Base-by-base conservation (phyloP, 2,329 filamentous ascomycete genomes). In the Fusarium goolgardi region DNA sequence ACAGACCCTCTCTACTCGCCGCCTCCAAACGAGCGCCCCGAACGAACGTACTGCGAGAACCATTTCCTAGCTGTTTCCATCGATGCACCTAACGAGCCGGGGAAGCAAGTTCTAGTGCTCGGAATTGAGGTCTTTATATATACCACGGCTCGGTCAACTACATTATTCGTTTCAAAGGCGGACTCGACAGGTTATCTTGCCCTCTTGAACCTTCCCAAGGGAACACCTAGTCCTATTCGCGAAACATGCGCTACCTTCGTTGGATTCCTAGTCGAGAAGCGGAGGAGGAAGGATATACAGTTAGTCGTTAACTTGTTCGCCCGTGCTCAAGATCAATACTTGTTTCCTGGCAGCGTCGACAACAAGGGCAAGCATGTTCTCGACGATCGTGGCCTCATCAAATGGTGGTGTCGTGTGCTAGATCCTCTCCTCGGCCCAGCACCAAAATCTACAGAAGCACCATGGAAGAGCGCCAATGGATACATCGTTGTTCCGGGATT, bases 121-220 rank as follows among this genome's bases (percentile, higher is more conserved):
- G 95, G 91, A 18, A 85, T 99, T 66, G 96, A 99, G 77, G 84
- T 97, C 52, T 85, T 96, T 72, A 86, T 99, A 63, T 99, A 96
- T 79, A 91, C 89, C 1, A 97, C 94, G 0, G 86, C 87, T 45
- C 86, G 87, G 71, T 86, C 93, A 25, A 97, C 91, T 2, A 97
- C 92, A 6, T 86, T 98, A 55, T 99, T 99, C 77, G 91, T 99
- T 25, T 95, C 94, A 67, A 99, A 99, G 79, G 96, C 96, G 49
- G 96, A 99, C 80, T 97, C 96, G 12, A 97, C 95, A 0, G 96
- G 96, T 25, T 96, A 93, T 76, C 81, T 97, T 12, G 83, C 89
- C 69, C 83, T 91, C 3, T 81, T 94, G 35, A 81, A 86, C 20
- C 81, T 92, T 0, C 86, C 89, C 18, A 86, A 82, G 70, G 84